These are phyloP conservation scores for Chamaecrista fasciculata DNA, from an alignment of 306 rosid genomes.

Conservation along the genomic window DNA sequence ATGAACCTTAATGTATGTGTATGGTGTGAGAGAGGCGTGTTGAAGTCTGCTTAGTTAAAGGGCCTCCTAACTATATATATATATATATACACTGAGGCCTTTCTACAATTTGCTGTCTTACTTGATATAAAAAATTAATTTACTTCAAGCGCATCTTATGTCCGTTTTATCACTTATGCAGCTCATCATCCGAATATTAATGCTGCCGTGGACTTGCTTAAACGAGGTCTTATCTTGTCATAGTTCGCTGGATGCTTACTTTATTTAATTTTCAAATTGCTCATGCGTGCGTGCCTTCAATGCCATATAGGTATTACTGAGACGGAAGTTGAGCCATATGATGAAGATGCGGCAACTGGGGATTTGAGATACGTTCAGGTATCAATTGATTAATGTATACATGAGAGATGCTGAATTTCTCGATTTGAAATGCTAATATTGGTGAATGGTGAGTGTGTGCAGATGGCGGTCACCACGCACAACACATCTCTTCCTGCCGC, in stretches of 20 bases:
- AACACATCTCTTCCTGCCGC: slow-evolving; percentile 76
- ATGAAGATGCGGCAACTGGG: slow-evolving; percentile 86
- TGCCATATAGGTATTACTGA: slow-evolving; percentile 60
- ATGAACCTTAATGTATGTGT: too few relatives aligned
- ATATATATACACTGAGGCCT: too few relatives aligned
- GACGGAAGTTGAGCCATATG: slow-evolving; percentile 52
- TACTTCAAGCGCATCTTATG: too few relatives aligned
- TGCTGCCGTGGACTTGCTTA: slow-evolving; percentile 77
- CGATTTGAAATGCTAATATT: slow-evolving; percentile 12
- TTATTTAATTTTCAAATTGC: neutral
- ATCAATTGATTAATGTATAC: slow-evolving; percentile 1
- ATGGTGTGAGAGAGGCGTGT: too few relatives aligned
- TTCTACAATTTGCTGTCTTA: neutral
- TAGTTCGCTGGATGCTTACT: neutral
- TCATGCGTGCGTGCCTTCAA: slow-evolving; percentile 15
- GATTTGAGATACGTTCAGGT: slow-evolving; percentile 87
- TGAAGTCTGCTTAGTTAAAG: too few relatives aligned
- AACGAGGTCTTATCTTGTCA: slow-evolving; percentile 45
- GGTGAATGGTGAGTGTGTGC: slow-evolving; percentile 32
- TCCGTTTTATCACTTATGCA: slow-evolving; percentile 33
- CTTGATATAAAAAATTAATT: slow-evolving; percentile 1
- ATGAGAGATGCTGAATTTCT: slow-evolving; percentile 23
- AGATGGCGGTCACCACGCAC: slow-evolving; percentile 97
- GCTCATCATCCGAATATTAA: slow-evolving; percentile 98
- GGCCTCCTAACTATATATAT: too few relatives aligned